phyloP scores from a whole-genome alignment of 1,284 basidiomycete genomes.

The Ustilago bromivora region DNA sequence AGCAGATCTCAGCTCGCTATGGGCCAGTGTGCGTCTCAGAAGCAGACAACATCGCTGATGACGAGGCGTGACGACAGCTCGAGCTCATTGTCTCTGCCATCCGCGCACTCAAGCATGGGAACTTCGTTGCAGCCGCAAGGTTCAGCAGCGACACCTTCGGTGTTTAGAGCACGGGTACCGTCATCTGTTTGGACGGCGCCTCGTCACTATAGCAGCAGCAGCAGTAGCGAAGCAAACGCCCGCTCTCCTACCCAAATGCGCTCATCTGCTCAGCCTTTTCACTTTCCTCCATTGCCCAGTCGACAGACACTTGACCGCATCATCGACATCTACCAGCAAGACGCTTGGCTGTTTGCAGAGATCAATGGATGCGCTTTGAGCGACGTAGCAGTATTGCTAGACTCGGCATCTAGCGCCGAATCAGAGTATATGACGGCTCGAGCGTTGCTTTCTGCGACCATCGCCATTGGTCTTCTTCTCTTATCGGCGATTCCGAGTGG shows the following conservation, averaged over 20 bases:
- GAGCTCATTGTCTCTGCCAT: neutral
- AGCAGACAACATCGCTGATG: neutral
- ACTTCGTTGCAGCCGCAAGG: neutral
- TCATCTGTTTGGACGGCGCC: conserved; percentile 6
- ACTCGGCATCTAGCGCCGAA: neutral
- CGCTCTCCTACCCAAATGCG: neutral
- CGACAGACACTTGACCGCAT: conserved; percentile 18
- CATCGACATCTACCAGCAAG: conserved; percentile 14
- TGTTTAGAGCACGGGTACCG: neutral
- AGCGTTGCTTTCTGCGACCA: conserved; percentile 18
- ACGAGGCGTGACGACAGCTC: conserved; percentile 3
- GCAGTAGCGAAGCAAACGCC: neutral
- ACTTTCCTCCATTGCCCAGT: conserved; percentile 8
- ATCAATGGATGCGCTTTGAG: conserved; percentile 25
- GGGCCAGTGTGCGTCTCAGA: neutral
- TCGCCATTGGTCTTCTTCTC: conserved; percentile 24
- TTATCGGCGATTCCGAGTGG: conserved; percentile 1
- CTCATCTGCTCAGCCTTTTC: neutral
- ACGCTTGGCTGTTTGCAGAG: conserved; percentile 23
- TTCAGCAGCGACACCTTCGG: conserved; percentile 2
- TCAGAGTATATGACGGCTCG: conserved; percentile 16
- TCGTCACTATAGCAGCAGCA: conserved; percentile 7
- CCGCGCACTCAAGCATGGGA: neutral
- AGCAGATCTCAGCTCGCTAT: conserved; percentile 1
- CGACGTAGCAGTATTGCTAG: conserved; percentile 21